Percentiles rank a stretch among this genome's conserved stretches.
phyloP scores from a whole-genome alignment of 306 rosid genomes.

The Quercus cerris region DNA sequence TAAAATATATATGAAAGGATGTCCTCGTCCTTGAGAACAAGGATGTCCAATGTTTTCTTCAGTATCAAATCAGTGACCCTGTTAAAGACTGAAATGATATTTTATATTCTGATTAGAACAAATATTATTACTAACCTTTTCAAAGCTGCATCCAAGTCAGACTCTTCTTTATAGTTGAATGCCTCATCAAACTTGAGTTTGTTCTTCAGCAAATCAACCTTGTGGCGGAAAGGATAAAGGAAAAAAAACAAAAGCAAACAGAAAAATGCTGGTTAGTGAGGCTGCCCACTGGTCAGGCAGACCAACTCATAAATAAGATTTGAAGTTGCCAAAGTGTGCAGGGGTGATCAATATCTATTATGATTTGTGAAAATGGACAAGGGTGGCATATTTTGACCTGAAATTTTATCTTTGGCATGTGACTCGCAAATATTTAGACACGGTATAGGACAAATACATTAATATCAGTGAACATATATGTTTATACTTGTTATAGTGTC shows the following conservation, averaged over 20 bases:
- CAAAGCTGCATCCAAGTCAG: conserved; percentile 27
- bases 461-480: neutral
- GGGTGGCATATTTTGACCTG: too few relatives aligned
- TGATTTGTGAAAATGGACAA: neutral
- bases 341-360: neutral
- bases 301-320: too few relatives aligned
- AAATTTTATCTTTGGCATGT: too few relatives aligned
- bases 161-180: conserved; percentile 38
- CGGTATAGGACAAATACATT: too few relatives aligned
- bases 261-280: too few relatives aligned
- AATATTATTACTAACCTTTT: neutral
- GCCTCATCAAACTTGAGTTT: conserved; percentile 31
- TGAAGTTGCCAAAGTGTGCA: too few relatives aligned
- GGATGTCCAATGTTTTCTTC: too few relatives aligned
- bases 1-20: too few relatives aligned
- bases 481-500: neutral
- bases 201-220: conserved; percentile 31
- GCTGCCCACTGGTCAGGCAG: too few relatives aligned
- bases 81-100: neutral
- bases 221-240: neutral
- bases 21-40: too few relatives aligned
- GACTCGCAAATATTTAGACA: too few relatives aligned
- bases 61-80: neutral
- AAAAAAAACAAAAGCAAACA: too few relatives aligned
- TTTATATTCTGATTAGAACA: neutral